phyloP scores from a whole-genome alignment of 2,329 filamentous ascomycete species.

The Orbilia javanica region DNA sequence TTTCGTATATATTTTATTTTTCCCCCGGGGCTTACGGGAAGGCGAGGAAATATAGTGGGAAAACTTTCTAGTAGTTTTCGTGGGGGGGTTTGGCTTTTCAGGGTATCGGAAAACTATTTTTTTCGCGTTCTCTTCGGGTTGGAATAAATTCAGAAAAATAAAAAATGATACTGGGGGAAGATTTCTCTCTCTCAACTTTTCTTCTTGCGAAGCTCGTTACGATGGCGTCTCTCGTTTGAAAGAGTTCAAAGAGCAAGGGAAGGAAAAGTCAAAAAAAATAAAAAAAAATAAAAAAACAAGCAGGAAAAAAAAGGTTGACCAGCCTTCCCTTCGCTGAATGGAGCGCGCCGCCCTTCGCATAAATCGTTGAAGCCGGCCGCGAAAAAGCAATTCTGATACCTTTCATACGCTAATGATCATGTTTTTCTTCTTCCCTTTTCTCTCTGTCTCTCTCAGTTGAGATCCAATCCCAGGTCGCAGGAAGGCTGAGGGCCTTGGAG shows the following conservation, averaged over 20 bases:
- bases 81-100: conserved; percentile 6
- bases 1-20: conserved; percentile 30
- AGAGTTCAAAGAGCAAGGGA: conserved; percentile 38
- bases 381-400: conserved; percentile 55
- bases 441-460: conserved; percentile 30
- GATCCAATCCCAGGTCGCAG: conserved; percentile 59
- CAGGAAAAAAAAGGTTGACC: conserved; percentile 28
- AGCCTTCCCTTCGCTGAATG: conserved; percentile 61
- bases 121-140: conserved; percentile 35
- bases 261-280: conserved; percentile 28
- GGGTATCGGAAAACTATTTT: conserved; percentile 11
- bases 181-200: conserved; percentile 54
- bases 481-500: conserved; percentile 60
- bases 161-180: conserved; percentile 34
- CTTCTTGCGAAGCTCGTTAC: conserved; percentile 54
- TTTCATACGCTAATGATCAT: conserved; percentile 55
- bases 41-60: not conserved
- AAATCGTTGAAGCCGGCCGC: conserved; percentile 57
- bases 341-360: conserved; percentile 61
- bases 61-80: conserved; percentile 22
- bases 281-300: not conserved
- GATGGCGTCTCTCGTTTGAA: conserved; percentile 36
- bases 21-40: conserved; percentile 8
- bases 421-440: conserved; percentile 38
- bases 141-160: conserved; percentile 20